Conservation (phyloP, 768 basidiomycete species). For the Suillus decipiens region DNA sequence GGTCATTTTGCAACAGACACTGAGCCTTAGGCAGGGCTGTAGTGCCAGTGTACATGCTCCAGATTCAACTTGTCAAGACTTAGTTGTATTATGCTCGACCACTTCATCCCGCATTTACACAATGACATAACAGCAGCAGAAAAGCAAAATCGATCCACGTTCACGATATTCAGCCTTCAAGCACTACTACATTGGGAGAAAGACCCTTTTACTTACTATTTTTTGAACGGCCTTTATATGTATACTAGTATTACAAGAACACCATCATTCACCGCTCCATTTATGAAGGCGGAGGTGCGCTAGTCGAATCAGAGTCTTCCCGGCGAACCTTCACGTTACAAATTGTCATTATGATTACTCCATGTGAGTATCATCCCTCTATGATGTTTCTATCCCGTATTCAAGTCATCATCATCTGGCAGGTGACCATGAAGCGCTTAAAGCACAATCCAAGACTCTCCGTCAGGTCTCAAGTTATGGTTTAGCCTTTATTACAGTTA, state of each 20-base stretch:
- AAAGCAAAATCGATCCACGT: neutral
- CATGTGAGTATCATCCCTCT: neutral
- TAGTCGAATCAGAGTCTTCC: neutral
- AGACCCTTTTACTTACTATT: too few relatives aligned
- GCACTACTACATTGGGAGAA: neutral
- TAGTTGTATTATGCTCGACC: too few relatives aligned
- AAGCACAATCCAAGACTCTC: neutral
- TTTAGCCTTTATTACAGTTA: neutral
- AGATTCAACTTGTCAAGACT: too few relatives aligned
- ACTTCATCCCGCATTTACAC: neutral
- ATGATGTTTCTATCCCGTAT: neutral
- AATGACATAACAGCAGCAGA: neutral
- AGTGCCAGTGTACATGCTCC: too few relatives aligned
- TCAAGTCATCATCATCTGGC: neutral
- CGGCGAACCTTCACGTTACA: neutral
- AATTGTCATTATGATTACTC: neutral
- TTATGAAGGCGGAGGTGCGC: neutral
- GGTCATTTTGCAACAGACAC: too few relatives aligned
- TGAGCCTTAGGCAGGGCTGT: too few relatives aligned
- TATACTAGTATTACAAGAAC: too few relatives aligned
- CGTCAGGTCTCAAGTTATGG: neutral
- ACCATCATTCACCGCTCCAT: neutral
- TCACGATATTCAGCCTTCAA: neutral
- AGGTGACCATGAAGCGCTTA: neutral
- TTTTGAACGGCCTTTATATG: neutral